These are phyloP conservation scores for Gossypium davidsonii DNA, from an alignment of 441 rosid genomes.

Conservation along the genomic window DNA sequence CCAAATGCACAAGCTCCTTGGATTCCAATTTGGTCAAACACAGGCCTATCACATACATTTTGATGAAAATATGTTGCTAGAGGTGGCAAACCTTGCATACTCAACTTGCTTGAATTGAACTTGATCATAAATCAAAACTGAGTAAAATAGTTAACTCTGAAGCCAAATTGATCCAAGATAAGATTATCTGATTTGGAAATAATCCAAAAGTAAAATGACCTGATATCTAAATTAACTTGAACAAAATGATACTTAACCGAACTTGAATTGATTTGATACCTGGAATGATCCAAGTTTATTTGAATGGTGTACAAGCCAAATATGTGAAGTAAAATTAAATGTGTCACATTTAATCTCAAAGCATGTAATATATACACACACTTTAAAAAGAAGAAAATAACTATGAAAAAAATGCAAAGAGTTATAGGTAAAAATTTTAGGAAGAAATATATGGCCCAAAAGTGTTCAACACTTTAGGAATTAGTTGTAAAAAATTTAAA, in stretches of 20 bases:
- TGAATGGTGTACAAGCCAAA: background rate
- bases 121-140: background rate
- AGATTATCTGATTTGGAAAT: too few species aligned
- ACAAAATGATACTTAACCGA: too few species aligned
- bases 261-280: background rate
- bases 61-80: background rate
- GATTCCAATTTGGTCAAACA: background rate
- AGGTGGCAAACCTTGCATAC: background rate
- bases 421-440: background rate
- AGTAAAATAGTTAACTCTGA: background rate
- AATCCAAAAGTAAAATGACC: background rate
- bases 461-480: background rate
- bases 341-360: background rate
- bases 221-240: background rate
- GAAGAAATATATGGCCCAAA: background rate
- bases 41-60: background rate
- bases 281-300: background rate
- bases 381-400: background rate
- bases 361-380: background rate
- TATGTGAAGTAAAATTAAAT: background rate
- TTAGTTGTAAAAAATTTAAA: background rate
- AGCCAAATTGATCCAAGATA: background rate
- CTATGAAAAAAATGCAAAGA: background rate
- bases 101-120: background rate
- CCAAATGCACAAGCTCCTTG: background rate